These are phyloP conservation scores for Hypoxylon sp. DNA, from an alignment of 2,329 filamentous ascomycete genomes.

Conservation along the genomic window DNA sequence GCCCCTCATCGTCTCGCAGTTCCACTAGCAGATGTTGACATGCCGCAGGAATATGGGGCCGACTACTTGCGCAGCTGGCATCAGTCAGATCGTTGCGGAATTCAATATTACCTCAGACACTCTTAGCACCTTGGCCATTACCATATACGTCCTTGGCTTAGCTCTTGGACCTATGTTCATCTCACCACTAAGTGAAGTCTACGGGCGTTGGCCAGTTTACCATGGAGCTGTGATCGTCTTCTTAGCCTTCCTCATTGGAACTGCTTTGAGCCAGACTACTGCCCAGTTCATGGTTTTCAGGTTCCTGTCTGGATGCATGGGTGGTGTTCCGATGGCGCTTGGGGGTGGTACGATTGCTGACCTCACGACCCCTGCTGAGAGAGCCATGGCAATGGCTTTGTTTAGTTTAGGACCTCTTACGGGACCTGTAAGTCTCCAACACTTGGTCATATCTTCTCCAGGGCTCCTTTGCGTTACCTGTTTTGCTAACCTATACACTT, in stretches of 20 bases:
- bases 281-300: conserved; percentile 70
- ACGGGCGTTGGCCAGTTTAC: conserved; percentile 68
- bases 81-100: conserved; percentile 2
- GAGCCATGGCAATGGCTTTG: conserved; percentile 64
- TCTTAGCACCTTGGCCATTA: not conserved
- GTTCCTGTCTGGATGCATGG: conserved; percentile 73
- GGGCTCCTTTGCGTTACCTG: not conserved
- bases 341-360: conserved; percentile 78
- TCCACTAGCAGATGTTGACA: not conserved
- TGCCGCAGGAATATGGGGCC: conserved; percentile 9
- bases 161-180: conserved; percentile 67
- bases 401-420: conserved; percentile 55
- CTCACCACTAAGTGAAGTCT: conserved; percentile 73
- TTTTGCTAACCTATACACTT: not conserved
- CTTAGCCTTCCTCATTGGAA: conserved; percentile 60
- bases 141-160: conserved; percentile 16
- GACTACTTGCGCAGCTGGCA: conserved; percentile 6
- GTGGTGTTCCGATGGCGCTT: conserved; percentile 73
- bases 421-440: conserved; percentile 50
- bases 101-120: not conserved
- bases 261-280: conserved; percentile 67
- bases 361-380: conserved; percentile 65
- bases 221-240: conserved; percentile 63
- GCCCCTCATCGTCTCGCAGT: not conserved
- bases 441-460: not conserved